Evolutionary conservation across 768 basidiomycete species (phyloP).

Genomic region (Phanerodontia chrysosporium): DNA sequence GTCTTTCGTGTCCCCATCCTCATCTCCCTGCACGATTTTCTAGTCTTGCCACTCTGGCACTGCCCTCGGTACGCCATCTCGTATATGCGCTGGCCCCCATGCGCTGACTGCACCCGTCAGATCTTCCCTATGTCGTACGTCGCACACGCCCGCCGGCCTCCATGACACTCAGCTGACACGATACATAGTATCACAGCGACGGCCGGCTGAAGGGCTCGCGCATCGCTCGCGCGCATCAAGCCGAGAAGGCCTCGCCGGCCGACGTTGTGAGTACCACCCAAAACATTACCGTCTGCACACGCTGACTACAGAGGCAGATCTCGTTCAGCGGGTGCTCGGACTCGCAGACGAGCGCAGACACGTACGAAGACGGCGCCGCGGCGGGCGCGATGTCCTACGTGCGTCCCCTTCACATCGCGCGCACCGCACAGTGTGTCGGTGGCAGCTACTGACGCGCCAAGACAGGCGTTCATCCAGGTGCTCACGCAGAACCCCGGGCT

Average conservation of each 20-base stretch:
- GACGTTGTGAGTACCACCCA: conserved; percentile 75
- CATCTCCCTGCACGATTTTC: neutral
- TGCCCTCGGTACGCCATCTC: conserved; percentile 52
- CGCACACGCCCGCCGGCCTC: neutral
- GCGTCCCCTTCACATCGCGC: conserved; percentile 30
- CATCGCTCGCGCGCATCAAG: conserved; percentile 8
- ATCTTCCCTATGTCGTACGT: conserved; percentile 62
- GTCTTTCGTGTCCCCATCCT: neutral
- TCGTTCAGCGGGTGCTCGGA: conserved; percentile 85
- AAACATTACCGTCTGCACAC: neutral
- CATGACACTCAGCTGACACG: neutral
- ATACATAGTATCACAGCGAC: conserved; percentile 26
- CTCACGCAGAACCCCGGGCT: conserved; percentile 53
- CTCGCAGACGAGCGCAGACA: conserved; percentile 78
- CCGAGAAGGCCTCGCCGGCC: conserved; percentile 63
- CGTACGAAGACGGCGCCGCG: conserved; percentile 57
- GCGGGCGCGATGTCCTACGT: conserved; percentile 82
- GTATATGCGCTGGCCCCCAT: neutral
- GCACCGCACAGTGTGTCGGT: neutral
- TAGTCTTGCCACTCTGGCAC: conserved; percentile 91
- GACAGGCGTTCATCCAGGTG: conserved; percentile 56
- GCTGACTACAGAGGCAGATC: conserved; percentile 41
- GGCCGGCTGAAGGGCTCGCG: conserved; percentile 26
- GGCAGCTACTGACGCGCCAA: neutral
- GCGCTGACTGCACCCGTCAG: conserved; percentile 29